Percentiles rank a stretch among this genome's conserved stretches.
phyloP scores from a whole-genome alignment of 352 stramenopile species.

The Globisporangium sylvaticum region DNA sequence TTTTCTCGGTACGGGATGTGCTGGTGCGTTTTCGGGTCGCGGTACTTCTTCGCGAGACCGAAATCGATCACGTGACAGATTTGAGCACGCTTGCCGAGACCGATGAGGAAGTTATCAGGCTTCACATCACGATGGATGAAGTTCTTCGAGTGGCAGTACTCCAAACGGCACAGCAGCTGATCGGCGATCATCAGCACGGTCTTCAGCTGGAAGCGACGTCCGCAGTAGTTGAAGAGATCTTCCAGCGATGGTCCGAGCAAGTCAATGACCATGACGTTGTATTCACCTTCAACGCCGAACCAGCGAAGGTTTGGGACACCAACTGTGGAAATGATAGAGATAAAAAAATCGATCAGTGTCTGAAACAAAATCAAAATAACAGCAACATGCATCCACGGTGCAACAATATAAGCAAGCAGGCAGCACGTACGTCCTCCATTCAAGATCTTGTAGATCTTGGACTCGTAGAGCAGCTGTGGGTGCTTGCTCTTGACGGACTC shows the following conservation, averaged over 20 bases:
- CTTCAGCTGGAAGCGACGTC: slow-evolving; percentile 91
- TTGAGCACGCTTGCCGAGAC: slow-evolving; percentile 82
- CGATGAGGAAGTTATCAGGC: slow-evolving; percentile 90
- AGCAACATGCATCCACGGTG: too few species aligned
- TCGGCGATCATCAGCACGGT: slow-evolving; percentile 94
- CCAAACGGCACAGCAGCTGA: slow-evolving; percentile 79
- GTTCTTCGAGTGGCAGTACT: slow-evolving; percentile 89
- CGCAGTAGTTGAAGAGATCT: slow-evolving; percentile 89
- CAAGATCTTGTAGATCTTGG: slow-evolving; percentile 99
- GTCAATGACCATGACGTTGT: slow-evolving; percentile 99
- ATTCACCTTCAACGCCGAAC: slow-evolving; percentile 99
- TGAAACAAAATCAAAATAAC: not conserved
- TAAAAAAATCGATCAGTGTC: not conserved
- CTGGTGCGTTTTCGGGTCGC: slow-evolving; percentile 85
- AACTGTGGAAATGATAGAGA: slow-evolving; percentile 79
- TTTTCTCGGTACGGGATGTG: slow-evolving; percentile 91
- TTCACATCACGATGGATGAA: slow-evolving; percentile 91
- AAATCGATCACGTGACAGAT: slow-evolving; percentile 89
- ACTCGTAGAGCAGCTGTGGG: slow-evolving; percentile 99
- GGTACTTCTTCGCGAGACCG: slow-evolving; percentile 88
- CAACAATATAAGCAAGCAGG: not conserved
- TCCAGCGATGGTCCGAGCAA: slow-evolving; percentile 95
- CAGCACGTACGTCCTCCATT: slow-evolving; percentile 94
- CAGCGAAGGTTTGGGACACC: slow-evolving; percentile 98
- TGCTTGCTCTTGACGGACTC: slow-evolving; percentile 97